Base-by-base conservation (phyloP, 106 monocot genomes). In the Vanilla planifolia region DNA sequence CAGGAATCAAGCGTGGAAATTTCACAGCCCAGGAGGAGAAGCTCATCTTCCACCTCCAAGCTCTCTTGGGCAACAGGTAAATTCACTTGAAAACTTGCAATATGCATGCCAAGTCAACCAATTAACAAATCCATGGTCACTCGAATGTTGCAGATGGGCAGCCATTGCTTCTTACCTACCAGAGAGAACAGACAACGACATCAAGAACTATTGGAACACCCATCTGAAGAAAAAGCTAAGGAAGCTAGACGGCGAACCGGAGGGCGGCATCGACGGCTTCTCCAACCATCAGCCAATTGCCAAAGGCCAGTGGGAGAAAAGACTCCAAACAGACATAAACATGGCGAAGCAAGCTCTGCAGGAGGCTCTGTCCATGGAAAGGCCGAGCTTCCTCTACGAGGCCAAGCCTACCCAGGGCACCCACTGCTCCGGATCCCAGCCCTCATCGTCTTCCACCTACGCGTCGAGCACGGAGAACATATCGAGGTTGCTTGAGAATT, bases 391-490 rank as follows among this genome's bases (percentile, higher is more conserved):
- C 30, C 28, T 53, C 4, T 29, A 53, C 4, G 53, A 53, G 30
- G 15, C 55, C 42, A 61, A 47, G 20, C 64, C 48, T 6, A 46
- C 40, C 4, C 10, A n/a, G 34, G 51, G 64, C 48, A 36, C 36
- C 64, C 59, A 51, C 32, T 2, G 20, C 67, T 57, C 20, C 35
- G n/a, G 26, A 40, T 14, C 19, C 11, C 41, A 14, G 10, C 37
- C 61, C 25, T 17, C 61, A 2, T 24, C 17, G 1, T 15, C 55
- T 2, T 55, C 55, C 13, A 45, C 45, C 14, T 73, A 73, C 35
- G 65, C 73, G 8, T 73, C 35, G 15, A 73, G 73, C 65, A 42
- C 73, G 16, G 65, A 65, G 21, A 73, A 73, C 65, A 73, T 73
- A 47, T 65, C 73, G 2, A 32, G 73, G 39, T 29, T 73, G 37